Conservation (phyloP, 768 basidiomycete species). For the Phlebiopsis gigantea region DNA sequence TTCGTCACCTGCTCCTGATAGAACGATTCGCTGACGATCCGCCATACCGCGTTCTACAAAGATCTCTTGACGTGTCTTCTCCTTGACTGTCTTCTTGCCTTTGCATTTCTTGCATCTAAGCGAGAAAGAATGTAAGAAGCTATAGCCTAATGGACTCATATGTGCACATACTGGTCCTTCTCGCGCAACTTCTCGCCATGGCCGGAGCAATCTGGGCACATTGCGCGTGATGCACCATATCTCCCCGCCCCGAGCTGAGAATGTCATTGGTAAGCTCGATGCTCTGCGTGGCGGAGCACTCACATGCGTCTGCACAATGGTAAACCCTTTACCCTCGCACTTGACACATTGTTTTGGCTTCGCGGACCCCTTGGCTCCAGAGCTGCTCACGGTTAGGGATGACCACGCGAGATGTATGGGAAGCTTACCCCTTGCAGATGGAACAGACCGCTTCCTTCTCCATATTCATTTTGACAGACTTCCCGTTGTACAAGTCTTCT, state of each 20-base stretch:
- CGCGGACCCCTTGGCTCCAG: slow-evolving; percentile 78
- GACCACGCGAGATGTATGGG: neutral
- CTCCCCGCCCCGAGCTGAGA: slow-evolving; percentile 39
- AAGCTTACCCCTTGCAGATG: slow-evolving; percentile 70
- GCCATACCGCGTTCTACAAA: slow-evolving; percentile 84
- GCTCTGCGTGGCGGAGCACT: neutral
- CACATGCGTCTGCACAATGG: slow-evolving; percentile 51
- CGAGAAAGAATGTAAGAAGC: neutral
- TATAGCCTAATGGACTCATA: slow-evolving; percentile 3
- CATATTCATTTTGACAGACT: slow-evolving; percentile 82
- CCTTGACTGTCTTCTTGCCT: slow-evolving; percentile 75
- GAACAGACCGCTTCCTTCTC: slow-evolving; percentile 80
- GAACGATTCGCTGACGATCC: slow-evolving; percentile 77
- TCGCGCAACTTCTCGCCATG: slow-evolving; percentile 69
- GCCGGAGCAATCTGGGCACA: slow-evolving; percentile 69
- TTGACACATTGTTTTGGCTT: slow-evolving; percentile 77
- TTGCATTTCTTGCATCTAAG: slow-evolving; percentile 94
- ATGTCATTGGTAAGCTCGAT: neutral
- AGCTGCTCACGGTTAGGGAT: slow-evolving; percentile 35
- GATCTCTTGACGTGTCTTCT: slow-evolving; percentile 87
- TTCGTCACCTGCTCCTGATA: slow-evolving; percentile 91
- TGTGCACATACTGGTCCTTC: slow-evolving; percentile 68
- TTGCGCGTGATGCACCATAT: slow-evolving; percentile 45
- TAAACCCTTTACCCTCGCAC: slow-evolving; percentile 85
- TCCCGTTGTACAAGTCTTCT: slow-evolving; percentile 92